Evolutionary conservation across 1,139 yeast species (phyloP).

Genomic region (Nakaseomyces delphensis): DNA sequence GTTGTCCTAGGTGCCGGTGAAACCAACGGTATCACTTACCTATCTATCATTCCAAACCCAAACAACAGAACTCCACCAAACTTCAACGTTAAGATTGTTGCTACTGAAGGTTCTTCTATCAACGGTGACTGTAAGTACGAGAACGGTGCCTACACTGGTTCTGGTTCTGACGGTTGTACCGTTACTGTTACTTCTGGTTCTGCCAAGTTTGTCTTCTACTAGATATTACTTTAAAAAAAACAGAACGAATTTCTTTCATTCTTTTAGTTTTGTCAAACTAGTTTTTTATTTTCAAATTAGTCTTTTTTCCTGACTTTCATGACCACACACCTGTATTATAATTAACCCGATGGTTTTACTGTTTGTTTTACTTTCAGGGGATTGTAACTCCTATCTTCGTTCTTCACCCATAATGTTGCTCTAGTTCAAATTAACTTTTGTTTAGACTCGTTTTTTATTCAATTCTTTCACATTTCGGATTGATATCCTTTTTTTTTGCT

Average conservation of each 20-base stretch:
- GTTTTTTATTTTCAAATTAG: not conserved
- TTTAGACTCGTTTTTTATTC: not conserved
- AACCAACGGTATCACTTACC: conserved; percentile 68
- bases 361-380: not conserved
- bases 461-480: too few relatives aligned
- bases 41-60: conserved; percentile 93
- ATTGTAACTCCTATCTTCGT: conserved; percentile 5
- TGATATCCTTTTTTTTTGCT: not conserved
- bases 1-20: conserved; percentile 89
- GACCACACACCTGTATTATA: conserved; percentile 4
- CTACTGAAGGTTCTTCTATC: conserved; percentile 53
- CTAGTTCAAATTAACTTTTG: not conserved
- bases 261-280: not conserved
- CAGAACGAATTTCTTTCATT: not conserved
- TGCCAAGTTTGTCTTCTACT: conserved; percentile 43
- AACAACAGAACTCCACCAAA: conserved; percentile 71
- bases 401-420: not conserved
- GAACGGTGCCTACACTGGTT: conserved; percentile 69
- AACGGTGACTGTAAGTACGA: conserved; percentile 75
- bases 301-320: not conserved
- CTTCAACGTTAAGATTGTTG: conserved; percentile 80
- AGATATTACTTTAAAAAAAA: conserved; percentile 4
- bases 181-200: conserved; percentile 77
- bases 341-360: not conserved
- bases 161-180: conserved; percentile 77